These are phyloP conservation scores for Schizosaccharomyces octosporus DNA, from an alignment of 805 yeast genomes.

Conservation along the genomic window DNA sequence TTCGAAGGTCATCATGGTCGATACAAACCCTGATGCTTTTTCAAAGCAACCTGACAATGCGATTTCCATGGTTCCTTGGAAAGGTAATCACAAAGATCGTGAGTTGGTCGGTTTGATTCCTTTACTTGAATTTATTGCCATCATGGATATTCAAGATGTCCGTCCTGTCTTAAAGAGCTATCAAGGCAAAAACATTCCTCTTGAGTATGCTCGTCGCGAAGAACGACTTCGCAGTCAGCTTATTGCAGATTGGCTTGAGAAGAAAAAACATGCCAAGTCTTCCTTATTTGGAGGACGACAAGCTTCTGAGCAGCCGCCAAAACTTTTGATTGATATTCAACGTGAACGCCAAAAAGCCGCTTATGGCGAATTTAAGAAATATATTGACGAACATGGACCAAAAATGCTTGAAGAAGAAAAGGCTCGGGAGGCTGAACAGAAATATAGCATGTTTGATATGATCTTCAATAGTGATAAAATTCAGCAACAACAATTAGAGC, in stretches of 20 bases:
- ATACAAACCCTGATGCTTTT: slow-evolving; percentile 46
- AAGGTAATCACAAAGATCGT: slow-evolving; percentile 59
- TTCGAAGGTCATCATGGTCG: slow-evolving; percentile 54
- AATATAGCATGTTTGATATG: neutral
- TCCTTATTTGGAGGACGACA: slow-evolving; percentile 14
- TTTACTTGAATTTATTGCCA: slow-evolving; percentile 78
- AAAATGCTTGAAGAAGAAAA: slow-evolving; percentile 26
- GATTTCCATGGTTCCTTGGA: slow-evolving; percentile 66
- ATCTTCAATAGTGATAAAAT: neutral
- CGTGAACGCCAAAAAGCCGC: slow-evolving; percentile 84
- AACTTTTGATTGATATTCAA: slow-evolving; percentile 66
- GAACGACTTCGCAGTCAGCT: slow-evolving; percentile 41
- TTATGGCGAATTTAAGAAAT: slow-evolving; percentile 57
- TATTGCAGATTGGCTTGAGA: slow-evolving; percentile 19
- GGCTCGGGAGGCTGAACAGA: slow-evolving; percentile 44
- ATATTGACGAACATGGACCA: slow-evolving; percentile 58
- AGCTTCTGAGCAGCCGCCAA: slow-evolving; percentile 22
- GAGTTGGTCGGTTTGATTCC: slow-evolving; percentile 60
- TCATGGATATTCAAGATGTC: slow-evolving; percentile 65
- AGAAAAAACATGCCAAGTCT: slow-evolving; percentile 13
- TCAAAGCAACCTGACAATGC: slow-evolving; percentile 84
- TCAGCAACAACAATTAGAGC: neutral
- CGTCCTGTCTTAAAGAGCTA: slow-evolving; percentile 66
- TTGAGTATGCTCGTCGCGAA: slow-evolving; percentile 69
- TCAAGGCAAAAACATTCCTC: slow-evolving; percentile 36